Evolutionary conservation across 768 basidiomycete species (phyloP).

Genomic region (Multifurca ochricompacta): DNA sequence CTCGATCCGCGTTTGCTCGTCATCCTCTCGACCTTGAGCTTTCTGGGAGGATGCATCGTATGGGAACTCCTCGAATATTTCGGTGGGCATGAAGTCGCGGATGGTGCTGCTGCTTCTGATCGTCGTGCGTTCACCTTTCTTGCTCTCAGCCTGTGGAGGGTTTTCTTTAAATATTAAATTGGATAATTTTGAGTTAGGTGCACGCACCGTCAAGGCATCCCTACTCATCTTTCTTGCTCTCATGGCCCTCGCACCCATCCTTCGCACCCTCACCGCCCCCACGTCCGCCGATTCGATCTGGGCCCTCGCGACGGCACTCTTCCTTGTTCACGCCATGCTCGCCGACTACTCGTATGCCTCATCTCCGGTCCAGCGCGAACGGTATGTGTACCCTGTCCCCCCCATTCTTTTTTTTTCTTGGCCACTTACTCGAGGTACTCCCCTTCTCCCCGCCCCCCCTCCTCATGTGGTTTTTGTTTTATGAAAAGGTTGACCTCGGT

Average conservation of each 20-base stretch:
- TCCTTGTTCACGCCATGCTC: constrained; percentile 72
- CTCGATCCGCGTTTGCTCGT: constrained; percentile 67
- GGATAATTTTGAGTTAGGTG: constrained; percentile 36
- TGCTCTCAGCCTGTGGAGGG: neutral
- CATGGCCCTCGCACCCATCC: constrained; percentile 83
- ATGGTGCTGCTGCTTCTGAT: constrained; percentile 24
- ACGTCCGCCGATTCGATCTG: constrained; percentile 97
- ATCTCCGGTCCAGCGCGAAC: constrained; percentile 18
- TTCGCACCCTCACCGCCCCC: constrained; percentile 87
- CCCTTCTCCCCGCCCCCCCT: too few relatives aligned
- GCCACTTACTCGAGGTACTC: too few relatives aligned
- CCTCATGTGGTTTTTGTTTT: too few relatives aligned
- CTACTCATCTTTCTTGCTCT: constrained; percentile 83
- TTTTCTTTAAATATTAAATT: neutral
- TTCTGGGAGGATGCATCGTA: constrained; percentile 48
- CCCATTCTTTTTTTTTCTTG: too few relatives aligned
- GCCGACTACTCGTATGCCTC: constrained; percentile 67
- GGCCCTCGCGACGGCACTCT: constrained; percentile 83
- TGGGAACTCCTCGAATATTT: constrained; percentile 52
- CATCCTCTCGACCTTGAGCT: constrained; percentile 52
- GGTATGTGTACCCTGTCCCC: constrained; percentile 11
- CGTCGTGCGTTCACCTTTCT: constrained; percentile 14
- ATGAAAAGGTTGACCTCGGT: constrained; percentile 63
- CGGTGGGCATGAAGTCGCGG: too few relatives aligned
- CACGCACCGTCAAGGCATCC: constrained; percentile 70